Evolutionary conservation across 2,329 filamentous ascomycete genomes (phyloP).

Genomic region (Botryotinia convoluta): DNA sequence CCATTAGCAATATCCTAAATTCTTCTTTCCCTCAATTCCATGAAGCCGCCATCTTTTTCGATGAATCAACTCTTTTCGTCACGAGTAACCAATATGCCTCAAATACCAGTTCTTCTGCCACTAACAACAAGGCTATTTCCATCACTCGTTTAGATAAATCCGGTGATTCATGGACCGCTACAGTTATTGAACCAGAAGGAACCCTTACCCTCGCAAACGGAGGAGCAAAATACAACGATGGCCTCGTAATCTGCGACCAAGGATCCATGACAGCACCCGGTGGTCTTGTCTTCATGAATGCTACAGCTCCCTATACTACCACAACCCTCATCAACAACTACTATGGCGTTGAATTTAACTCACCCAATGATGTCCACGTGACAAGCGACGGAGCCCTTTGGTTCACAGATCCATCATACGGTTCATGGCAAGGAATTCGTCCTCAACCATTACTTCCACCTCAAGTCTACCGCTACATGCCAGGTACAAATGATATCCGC

Average conservation of each 20-base stretch:
- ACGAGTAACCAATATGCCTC: constrained; percentile 41
- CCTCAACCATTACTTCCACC: constrained; percentile 51
- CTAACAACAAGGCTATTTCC: constrained; percentile 20
- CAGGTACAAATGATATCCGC: constrained; percentile 49
- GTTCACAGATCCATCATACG: constrained; percentile 62
- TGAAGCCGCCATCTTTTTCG: constrained; percentile 53
- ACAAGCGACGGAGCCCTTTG: constrained; percentile 54
- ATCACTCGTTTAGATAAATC: constrained; percentile 39
- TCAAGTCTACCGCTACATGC: constrained; percentile 57
- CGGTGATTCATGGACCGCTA: constrained; percentile 43
- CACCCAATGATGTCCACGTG: constrained; percentile 56
- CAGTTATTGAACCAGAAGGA: constrained; percentile 16
- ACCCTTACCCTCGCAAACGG: constrained; percentile 25
- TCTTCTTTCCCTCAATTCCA: constrained; percentile 52
- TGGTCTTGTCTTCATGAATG: constrained; percentile 23
- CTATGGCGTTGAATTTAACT: constrained; percentile 57
- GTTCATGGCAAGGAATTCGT: constrained; percentile 56
- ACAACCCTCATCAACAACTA: constrained; percentile 56
- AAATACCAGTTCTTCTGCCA: constrained; percentile 36
- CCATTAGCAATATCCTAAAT: constrained; percentile 37
- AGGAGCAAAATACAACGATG: constrained; percentile 25
- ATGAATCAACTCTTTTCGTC: constrained; percentile 47
- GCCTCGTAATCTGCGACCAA: constrained; percentile 27
- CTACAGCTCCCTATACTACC: constrained; percentile 23
- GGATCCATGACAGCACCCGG: constrained; percentile 23